Evolutionary conservation across 148 eudicot genomes (phyloP).

Genomic region (Heliosperma pusillum): DNA sequence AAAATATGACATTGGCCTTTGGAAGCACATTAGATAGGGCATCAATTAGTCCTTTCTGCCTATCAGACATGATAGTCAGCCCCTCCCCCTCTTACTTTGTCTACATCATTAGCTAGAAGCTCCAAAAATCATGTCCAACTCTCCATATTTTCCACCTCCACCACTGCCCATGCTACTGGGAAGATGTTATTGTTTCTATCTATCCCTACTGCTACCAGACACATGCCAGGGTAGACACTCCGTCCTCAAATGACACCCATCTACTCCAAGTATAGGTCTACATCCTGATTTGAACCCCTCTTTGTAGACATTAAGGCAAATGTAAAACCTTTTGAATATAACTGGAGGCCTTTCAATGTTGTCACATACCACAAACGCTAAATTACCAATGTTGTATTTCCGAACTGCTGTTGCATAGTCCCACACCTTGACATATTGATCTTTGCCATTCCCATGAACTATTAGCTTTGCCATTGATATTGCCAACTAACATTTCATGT

Average conservation of each 20-base stretch:
- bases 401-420: background rate
- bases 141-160: background rate
- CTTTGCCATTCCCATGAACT: background rate
- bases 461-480: background rate
- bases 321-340: background rate
- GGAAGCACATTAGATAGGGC: background rate
- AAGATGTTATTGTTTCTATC: no score
- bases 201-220: background rate
- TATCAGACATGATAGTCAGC: no score
- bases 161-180: background rate
- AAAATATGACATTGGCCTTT: background rate
- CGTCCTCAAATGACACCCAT: slow-evolving; percentile 1
- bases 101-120: no score
- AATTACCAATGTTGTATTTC: background rate
- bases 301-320: background rate
- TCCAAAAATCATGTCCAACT: background rate
- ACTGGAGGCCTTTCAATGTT: background rate
- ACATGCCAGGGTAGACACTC: background rate
- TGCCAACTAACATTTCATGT: no score
- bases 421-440: no score
- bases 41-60: no score
- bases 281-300: background rate
- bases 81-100: background rate
- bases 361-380: background rate
- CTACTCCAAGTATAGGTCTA: background rate